Base-by-base conservation (phyloP, 805 yeast species). In the Candida hungchunana region DNA sequence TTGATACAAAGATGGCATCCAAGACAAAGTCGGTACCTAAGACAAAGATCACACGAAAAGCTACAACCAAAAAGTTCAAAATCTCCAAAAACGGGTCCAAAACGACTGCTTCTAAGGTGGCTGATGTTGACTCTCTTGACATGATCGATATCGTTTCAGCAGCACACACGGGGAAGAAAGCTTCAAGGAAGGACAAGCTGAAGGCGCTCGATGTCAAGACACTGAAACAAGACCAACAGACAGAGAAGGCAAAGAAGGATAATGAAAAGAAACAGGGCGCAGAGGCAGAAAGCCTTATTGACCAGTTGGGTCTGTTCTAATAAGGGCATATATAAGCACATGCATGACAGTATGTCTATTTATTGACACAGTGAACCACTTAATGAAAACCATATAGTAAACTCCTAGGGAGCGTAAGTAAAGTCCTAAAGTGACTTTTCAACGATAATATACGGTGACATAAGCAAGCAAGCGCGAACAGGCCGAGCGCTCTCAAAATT, bases 141-240 rank as follows among this genome's bases (percentile, higher is more conserved):
- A 19, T 37, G 12, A 25, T 30, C 8, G 47, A 43, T 6, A 43
- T 43, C 18, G 32, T 43, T 23, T 40, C 47, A 17, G 47, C 47
- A 6, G 40, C 38, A 2, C 26, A 4, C 1, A 32, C 32, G 10
- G 37, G 38, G 4, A 37, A 34, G 30, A 11, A 19, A 32, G 21
- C 24, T 12, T n/a, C n/a, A n/a, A n/a, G n/a, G 25, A 25, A 21
- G 23, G 25, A 10, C 11, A 10, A 21, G 18, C 5, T 11, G 8
- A 15, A 14, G 8, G 16, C 26, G 4, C 31, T 43, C 2, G 24
- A 16, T 26, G 17, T 32, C 4, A 37, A 35, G 30, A 14, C 18
- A 4, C 24, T 43, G 37, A 26, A 31, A 23, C 34, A 37, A 16
- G 47, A 40, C 18, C 37, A 36, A 14, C 15, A 40, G 33, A 34